Base-by-base conservation (phyloP, 345 rosid species). In the Leavenworthia alabamica region DNA sequence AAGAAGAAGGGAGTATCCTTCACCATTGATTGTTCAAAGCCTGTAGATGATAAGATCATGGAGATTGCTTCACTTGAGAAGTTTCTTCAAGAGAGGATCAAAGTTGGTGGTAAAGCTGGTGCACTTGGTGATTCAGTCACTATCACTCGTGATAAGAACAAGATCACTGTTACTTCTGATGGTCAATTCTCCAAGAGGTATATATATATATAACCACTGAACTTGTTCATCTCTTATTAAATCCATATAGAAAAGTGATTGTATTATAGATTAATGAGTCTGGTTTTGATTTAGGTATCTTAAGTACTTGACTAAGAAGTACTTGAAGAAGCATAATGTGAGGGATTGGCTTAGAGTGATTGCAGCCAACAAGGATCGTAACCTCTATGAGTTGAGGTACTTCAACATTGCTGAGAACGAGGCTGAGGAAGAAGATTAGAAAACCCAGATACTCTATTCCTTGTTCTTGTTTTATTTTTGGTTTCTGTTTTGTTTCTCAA, bases 391-490 rank as follows among this genome's bases (percentile, higher is more conserved):
- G 70, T 73, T 90, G 59, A 79, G 97, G 78, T 90, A 90, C 88
- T 90, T 90, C 77, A 86, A 90, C 81, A 90, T 90, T 66, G 97
- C 94, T 2, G 97, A 90, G 78, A 88, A 90, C 44, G 97, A 90
- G 68, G 97, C 75, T 1, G 96, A 90, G 61, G 97, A 87, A 14
- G 97, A 88, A 75, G 97, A 88, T 36, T 88, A 66, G 78, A n/a
- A n/a, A n/a, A n/a, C n/a, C n/a, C n/a, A n/a, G n/a, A n/a, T n/a
- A n/a, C n/a, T n/a, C n/a, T n/a, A n/a, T n/a, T n/a, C n/a, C n/a
- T n/a, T n/a, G n/a, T n/a, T n/a, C n/a, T n/a, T n/a, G n/a, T n/a
- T n/a, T n/a, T n/a, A n/a, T n/a, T n/a, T n/a, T n/a, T n/a, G n/a
- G n/a, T n/a, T n/a, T n/a, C n/a, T 45, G 19, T 20, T 72, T 13